Percentiles rank a stretch among this genome's conserved stretches.
Conservation (phyloP, 495 filamentous ascomycete genomes). For the Aspergillus indologenus region DNA sequence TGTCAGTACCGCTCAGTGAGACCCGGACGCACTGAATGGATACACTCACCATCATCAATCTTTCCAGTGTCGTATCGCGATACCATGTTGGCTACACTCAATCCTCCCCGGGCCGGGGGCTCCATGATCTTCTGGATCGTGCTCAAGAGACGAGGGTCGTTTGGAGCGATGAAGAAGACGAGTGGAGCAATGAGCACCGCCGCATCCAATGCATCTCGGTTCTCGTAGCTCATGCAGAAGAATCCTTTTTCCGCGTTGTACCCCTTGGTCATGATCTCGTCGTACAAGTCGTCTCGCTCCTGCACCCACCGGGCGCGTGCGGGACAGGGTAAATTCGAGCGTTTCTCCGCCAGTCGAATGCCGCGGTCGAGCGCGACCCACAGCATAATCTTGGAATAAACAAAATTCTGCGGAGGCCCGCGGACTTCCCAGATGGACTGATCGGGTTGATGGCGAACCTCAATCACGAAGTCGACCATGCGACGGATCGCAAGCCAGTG, state of each 20-base stretch:
- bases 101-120: constrained; percentile 64
- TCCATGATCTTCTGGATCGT: constrained; percentile 66
- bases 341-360: constrained; percentile 65
- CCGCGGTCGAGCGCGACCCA: constrained; percentile 75
- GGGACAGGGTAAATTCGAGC: constrained; percentile 63
- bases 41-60: constrained; percentile 59
- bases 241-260: constrained; percentile 62
- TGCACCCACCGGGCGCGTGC: constrained; percentile 60
- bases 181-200: constrained; percentile 69
- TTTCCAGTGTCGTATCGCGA: constrained; percentile 66
- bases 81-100: constrained; percentile 67
- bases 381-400: constrained; percentile 72
- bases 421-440: constrained; percentile 81
- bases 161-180: constrained; percentile 72
- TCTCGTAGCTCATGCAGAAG: constrained; percentile 72
- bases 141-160: constrained; percentile 66
- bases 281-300: constrained; percentile 61
- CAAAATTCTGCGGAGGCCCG: constrained; percentile 67
- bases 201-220: constrained; percentile 61
- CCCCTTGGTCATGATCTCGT: constrained; percentile 68
- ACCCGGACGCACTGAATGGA: background rate
- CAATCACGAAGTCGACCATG: constrained; percentile 52
- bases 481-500: constrained; percentile 61
- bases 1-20: background rate
- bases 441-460: constrained; percentile 54